Conservation (phyloP, 371 early-diverging fungal genomes). For the Mortierella sp. region DNA sequence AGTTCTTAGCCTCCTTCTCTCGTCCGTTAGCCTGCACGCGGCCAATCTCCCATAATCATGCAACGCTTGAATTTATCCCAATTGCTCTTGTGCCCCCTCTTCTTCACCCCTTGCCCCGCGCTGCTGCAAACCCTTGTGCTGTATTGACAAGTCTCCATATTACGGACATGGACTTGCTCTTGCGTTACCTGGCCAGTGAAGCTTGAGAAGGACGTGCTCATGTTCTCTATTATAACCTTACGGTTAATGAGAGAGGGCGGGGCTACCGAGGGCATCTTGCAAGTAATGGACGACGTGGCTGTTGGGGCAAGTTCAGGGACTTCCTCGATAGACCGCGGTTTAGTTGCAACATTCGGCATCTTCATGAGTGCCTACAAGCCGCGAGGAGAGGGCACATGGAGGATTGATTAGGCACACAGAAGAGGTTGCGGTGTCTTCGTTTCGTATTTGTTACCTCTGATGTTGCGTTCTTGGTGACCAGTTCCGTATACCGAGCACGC, state of each 20-base stretch:
- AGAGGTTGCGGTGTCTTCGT: background rate
- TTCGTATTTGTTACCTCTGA: conserved; percentile 44
- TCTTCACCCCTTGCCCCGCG: background rate
- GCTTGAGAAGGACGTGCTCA: conserved; percentile 11
- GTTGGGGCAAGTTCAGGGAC: conserved; percentile 10
- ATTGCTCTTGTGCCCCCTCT: background rate
- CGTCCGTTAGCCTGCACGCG: no score
- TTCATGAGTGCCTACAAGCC: conserved; percentile 31
- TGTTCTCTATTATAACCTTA: conserved; percentile 11
- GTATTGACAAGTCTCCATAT: no score
- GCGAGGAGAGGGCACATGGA: conserved; percentile 1
- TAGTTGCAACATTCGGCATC: conserved; percentile 48
- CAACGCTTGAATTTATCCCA: no score
- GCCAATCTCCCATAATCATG: background rate
- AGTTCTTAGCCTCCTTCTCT: background rate
- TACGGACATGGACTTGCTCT: no score
- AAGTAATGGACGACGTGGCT: background rate
- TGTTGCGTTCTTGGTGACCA: conserved; percentile 33
- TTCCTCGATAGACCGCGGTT: conserved; percentile 38
- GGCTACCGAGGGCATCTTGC: conserved; percentile 22
- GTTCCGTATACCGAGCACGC: conserved; percentile 26
- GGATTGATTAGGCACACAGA: conserved; percentile 3
- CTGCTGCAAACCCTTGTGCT: no score
- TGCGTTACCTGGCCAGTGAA: conserved; percentile 26
- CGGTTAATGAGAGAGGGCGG: conserved; percentile 15